A percentile compares a stretch with the other conserved stretches of the same genome.
These are phyloP conservation scores for Lentinula detonsa DNA, from an alignment of 768 basidiomycete genomes.

Conservation along the genomic window DNA sequence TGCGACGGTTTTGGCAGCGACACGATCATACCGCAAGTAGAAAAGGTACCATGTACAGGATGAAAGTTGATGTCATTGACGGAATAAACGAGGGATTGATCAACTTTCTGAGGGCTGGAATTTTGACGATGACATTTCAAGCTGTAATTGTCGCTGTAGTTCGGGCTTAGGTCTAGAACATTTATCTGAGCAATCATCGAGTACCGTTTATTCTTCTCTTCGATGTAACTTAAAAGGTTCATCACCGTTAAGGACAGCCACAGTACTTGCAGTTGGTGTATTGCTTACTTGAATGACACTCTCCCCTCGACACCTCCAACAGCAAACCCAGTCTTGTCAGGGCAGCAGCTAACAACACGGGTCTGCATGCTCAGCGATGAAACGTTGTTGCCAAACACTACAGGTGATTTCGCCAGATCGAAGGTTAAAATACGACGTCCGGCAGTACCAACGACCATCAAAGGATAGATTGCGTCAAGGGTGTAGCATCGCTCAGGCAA, in stretches of 20 bases:
- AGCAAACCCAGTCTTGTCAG: constrained; percentile 67
- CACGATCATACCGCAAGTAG: constrained; percentile 54
- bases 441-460: constrained; percentile 90
- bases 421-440: constrained; percentile 64
- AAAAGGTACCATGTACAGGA: constrained; percentile 78
- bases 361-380: constrained; percentile 95
- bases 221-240: constrained; percentile 56
- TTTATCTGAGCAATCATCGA: constrained; percentile 10
- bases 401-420: constrained; percentile 80
- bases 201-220: constrained; percentile 73
- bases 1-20: background rate
- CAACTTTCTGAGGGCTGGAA: constrained; percentile 46
- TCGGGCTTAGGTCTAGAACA: background rate
- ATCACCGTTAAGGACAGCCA: too few relatives aligned
- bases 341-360: constrained; percentile 78
- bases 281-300: constrained; percentile 82
- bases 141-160: constrained; percentile 67
- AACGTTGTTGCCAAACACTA: constrained; percentile 66
- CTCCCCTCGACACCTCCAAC: constrained; percentile 86
- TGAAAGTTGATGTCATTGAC: constrained; percentile 89
- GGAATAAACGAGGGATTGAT: constrained; percentile 67
- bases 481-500: constrained; percentile 89
- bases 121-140: constrained; percentile 80
- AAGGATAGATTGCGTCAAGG: constrained; percentile 72
- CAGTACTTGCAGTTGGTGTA: too few relatives aligned